Conservation (phyloP, 208 protist genomes). For the Wallacemonas rigidus region DNA sequence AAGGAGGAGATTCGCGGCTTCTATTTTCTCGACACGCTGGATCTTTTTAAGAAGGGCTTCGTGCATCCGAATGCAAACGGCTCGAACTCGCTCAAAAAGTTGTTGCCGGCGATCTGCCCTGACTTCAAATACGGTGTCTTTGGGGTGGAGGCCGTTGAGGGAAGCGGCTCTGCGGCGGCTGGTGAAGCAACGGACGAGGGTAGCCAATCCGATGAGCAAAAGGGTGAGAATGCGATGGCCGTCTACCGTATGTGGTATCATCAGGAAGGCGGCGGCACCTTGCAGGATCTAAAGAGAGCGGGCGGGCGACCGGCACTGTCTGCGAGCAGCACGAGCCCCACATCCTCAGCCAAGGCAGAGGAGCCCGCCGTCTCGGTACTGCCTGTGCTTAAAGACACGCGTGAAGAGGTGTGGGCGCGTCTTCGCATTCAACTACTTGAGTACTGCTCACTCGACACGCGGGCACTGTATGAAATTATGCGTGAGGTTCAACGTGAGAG, state of each 20-base stretch:
- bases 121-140: constrained; percentile 90
- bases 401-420: constrained; percentile 68
- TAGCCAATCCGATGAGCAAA: constrained; percentile 52
- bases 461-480: constrained; percentile 88
- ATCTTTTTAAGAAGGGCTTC: constrained; percentile 79
- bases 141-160: constrained; percentile 29
- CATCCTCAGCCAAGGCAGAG: neutral
- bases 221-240: constrained; percentile 90
- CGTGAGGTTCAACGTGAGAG: constrained; percentile 77
- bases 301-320: neutral
- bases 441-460: constrained; percentile 91
- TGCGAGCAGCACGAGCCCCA: constrained; percentile 2
- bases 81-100: constrained; percentile 90
- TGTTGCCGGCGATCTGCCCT: constrained; percentile 84
- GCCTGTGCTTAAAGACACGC: constrained; percentile 44
- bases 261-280: constrained; percentile 77
- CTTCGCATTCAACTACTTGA: constrained; percentile 89
- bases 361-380: constrained; percentile 1
- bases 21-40: constrained; percentile 88
- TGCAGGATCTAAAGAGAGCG: constrained; percentile 68
- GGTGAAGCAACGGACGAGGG: constrained; percentile 1
- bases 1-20: constrained; percentile 82
- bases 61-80: constrained; percentile 83
- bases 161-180: constrained; percentile 8
- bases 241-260: constrained; percentile 90